These are phyloP conservation scores for Tolypocladium sp. DNA, from an alignment of 2,329 filamentous ascomycete genomes.

Conservation along the genomic window DNA sequence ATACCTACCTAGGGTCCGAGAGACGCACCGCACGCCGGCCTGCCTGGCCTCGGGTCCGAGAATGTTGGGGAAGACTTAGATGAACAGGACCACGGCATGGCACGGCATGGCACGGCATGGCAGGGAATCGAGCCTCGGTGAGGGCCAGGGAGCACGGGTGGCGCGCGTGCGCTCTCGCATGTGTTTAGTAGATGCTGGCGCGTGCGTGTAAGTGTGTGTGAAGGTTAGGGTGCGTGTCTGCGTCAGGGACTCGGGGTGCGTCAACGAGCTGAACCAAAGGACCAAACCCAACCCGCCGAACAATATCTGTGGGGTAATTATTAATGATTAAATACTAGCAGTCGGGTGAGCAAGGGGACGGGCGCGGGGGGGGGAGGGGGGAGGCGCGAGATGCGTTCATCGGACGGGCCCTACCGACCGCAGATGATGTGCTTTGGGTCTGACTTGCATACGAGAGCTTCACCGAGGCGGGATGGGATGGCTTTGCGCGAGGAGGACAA, in stretches of 20 bases:
- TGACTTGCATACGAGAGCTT: background rate
- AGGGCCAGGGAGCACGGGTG: background rate
- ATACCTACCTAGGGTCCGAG: background rate
- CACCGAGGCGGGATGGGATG: background rate
- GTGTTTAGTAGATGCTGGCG: background rate
- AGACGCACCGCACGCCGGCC: background rate
- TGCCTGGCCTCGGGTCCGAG: background rate
- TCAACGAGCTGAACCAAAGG: background rate
- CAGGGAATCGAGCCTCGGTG: conserved; percentile 1
- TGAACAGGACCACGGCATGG: background rate
- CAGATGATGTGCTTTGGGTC: background rate
- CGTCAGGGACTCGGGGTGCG: background rate
- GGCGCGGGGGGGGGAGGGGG: too few relatives aligned
- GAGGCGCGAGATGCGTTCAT: background rate
- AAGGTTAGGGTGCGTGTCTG: background rate
- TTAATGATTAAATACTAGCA: background rate
- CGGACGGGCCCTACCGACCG: too few relatives aligned
- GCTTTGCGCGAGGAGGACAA: background rate
- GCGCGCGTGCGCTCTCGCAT: background rate
- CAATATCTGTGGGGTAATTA: background rate
- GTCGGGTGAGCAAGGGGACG: background rate
- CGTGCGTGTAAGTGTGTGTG: background rate
- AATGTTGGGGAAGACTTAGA: background rate
- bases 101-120: too few relatives aligned
- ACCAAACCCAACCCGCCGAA: background rate